phyloP scores from a whole-genome alignment of 106 monocot species.

The Cymbidium sinense region DNA sequence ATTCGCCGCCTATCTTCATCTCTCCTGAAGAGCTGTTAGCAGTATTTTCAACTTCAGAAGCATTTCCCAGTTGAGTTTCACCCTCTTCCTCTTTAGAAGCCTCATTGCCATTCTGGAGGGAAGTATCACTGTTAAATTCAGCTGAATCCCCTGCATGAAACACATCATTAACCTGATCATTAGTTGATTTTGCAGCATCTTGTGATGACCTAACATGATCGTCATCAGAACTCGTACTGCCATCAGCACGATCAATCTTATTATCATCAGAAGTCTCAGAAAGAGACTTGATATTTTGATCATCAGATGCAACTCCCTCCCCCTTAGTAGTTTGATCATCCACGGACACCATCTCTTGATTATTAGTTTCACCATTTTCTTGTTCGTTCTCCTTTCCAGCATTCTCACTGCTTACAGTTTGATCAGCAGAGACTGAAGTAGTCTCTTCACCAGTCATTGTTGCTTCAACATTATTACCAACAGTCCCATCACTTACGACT shows the following conservation, averaged over 20 bases:
- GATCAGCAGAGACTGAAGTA: not conserved
- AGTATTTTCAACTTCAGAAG: conserved; percentile 1
- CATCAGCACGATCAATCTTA: not conserved
- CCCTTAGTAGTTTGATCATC: not conserved
- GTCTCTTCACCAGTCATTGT: not conserved
- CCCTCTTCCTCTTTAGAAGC: not conserved
- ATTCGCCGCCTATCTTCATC: not conserved
- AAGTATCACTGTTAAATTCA: not conserved
- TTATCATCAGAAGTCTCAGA: not conserved
- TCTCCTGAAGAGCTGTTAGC: not conserved
- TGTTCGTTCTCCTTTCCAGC: not conserved
- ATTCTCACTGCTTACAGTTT: not conserved
- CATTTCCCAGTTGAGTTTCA: not conserved
- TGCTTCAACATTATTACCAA: not conserved
- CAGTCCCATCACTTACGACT: not conserved
- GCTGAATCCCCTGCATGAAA: not conserved
- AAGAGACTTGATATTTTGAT: not conserved
- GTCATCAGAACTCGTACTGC: not conserved
- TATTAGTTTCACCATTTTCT: not conserved
- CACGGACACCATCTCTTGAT: not conserved
- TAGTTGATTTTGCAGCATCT: not conserved
- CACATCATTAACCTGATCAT: not conserved
- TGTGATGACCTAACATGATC: not conserved
- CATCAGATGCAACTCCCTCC: not conserved
- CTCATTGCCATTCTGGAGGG: conserved; percentile 2